phyloP scores from a whole-genome alignment of 257 asterid species.

The Echites panduratus region DNA sequence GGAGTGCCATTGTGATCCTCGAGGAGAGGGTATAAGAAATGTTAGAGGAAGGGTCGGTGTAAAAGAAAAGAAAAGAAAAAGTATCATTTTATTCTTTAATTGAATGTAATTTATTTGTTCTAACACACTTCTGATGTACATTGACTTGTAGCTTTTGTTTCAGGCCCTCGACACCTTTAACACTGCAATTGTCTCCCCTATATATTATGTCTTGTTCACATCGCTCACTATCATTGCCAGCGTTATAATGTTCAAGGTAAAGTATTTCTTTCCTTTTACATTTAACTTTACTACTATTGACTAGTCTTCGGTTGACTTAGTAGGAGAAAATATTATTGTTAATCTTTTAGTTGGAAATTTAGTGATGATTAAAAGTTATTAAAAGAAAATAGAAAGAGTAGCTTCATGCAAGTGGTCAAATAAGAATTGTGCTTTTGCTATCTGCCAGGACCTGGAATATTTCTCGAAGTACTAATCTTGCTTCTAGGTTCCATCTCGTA shows the following conservation, averaged over 20 bases:
- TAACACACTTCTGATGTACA: neutral
- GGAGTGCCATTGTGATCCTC: too few relatives aligned
- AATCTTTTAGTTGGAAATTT: neutral
- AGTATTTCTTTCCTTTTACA: neutral
- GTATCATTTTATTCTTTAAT: neutral
- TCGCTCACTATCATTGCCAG: conserved; percentile 83
- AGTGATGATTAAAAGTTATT: neutral
- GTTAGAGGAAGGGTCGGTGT: too few relatives aligned
- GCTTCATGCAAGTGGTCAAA: neutral
- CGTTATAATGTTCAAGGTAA: conserved; percentile 79
- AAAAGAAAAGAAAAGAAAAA: too few relatives aligned
- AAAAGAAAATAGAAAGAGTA: neutral
- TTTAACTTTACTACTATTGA: neutral
- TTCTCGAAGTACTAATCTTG: neutral
- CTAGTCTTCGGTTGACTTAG: neutral
- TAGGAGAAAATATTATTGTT: neutral
- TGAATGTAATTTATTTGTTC: neutral
- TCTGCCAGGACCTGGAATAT: neutral
- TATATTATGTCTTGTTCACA: conserved; percentile 84
- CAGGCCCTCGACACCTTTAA: conserved; percentile 98
- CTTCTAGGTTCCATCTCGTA: neutral
- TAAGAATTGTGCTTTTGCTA: neutral
- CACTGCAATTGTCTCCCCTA: conserved; percentile 88
- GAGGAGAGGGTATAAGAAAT: too few relatives aligned
- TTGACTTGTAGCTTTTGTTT: conserved; percentile 22